phyloP scores from a whole-genome alignment of 139 green algal species.

The Picochlorum sp. region DNA sequence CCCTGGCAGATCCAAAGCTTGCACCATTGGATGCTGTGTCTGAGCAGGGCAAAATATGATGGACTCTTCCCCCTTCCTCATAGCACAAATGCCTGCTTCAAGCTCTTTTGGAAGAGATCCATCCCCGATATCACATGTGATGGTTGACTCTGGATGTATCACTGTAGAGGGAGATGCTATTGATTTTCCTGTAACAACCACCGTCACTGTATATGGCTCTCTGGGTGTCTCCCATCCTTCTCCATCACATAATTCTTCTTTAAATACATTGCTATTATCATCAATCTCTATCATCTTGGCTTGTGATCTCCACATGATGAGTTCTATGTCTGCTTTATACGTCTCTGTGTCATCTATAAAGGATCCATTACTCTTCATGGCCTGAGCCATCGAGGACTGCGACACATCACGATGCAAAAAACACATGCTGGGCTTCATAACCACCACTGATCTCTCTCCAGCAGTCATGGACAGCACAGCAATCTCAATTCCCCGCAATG shows the following conservation, averaged over 20 bases:
- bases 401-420: conserved; percentile 53
- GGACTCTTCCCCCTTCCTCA: conserved; percentile 19
- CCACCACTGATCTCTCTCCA: conserved; percentile 38
- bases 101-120: conserved; percentile 12
- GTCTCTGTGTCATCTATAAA: conserved; percentile 56
- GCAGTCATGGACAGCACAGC: conserved; percentile 51
- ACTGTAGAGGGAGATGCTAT: too few relatives aligned
- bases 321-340: neutral
- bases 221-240: conserved; percentile 65
- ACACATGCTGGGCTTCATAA: conserved; percentile 55
- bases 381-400: conserved; percentile 37
- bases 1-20: neutral
- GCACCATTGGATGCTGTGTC: neutral
- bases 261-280: conserved; percentile 6
- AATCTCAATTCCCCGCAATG: conserved; percentile 66
- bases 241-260: conserved; percentile 36
- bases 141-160: neutral
- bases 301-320: neutral
- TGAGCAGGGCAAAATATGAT: conserved; percentile 15
- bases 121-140: conserved; percentile 9
- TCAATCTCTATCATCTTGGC: too few relatives aligned
- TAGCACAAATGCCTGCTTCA: conserved; percentile 15
- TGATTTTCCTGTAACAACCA: neutral
- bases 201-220: conserved; percentile 28
- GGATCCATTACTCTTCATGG: conserved; percentile 13